phyloP scores from a whole-genome alignment of 768 basidiomycete genomes.

The Macrocybe gigantea region DNA sequence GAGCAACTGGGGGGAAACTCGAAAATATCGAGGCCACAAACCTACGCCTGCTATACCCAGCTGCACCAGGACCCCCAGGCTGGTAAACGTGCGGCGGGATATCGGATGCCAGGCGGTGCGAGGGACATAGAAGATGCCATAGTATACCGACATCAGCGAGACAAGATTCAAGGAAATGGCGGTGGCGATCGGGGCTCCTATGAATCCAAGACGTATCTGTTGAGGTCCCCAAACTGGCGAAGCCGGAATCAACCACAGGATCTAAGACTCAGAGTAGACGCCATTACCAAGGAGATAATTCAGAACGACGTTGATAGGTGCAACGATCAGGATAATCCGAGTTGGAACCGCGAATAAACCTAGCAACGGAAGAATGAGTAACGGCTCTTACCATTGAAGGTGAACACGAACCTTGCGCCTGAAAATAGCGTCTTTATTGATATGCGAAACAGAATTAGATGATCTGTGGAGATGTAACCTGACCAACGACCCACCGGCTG shows the following conservation, averaged over 20 bases:
- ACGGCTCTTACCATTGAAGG: background rate
- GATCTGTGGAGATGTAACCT: no score
- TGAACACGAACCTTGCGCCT: constrained; percentile 62
- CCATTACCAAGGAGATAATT: constrained; percentile 78
- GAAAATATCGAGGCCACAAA: constrained; percentile 15
- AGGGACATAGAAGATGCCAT: constrained; percentile 58
- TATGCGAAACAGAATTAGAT: no score
- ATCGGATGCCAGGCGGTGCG: constrained; percentile 81
- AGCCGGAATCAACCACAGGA: background rate
- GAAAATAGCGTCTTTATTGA: constrained; percentile 58
- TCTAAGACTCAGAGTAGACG: background rate
- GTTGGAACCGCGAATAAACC: constrained; percentile 84
- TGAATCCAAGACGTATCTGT: constrained; percentile 76
- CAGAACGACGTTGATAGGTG: constrained; percentile 79
- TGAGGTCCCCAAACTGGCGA: constrained; percentile 74
- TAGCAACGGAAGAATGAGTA: constrained; percentile 14
- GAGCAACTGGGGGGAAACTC: background rate
- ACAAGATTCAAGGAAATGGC: constrained; percentile 89
- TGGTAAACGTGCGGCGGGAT: constrained; percentile 55
- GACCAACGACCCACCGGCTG: constrained; percentile 27
- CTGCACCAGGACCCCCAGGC: constrained; percentile 60
- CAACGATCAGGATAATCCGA: constrained; percentile 72
- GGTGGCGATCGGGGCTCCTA: constrained; percentile 89
- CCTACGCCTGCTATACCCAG: constrained; percentile 83
- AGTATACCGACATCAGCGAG: constrained; percentile 51